These are phyloP conservation scores for Puccinia hordei DNA, from an alignment of 1,284 basidiomycete genomes.

Conservation along the genomic window DNA sequence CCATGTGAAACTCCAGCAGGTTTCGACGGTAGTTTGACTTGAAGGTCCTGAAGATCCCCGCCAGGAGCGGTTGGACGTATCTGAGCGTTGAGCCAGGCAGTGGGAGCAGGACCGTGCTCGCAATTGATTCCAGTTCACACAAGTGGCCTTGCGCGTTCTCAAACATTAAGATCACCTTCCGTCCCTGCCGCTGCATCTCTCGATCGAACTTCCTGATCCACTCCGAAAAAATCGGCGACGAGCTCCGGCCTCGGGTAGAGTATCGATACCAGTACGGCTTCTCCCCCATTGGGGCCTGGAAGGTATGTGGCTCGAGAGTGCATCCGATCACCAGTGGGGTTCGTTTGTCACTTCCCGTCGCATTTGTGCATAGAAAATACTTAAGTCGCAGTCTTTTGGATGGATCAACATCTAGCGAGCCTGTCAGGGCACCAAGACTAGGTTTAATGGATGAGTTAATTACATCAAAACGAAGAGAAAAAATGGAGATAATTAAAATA, in stretches of 20 bases:
- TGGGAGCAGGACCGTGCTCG: background rate
- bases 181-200: slow-evolving; percentile 25
- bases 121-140: slow-evolving; percentile 18
- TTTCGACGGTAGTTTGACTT: slow-evolving; percentile 37
- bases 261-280: slow-evolving; percentile 36
- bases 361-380: slow-evolving; percentile 29
- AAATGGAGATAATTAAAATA: background rate
- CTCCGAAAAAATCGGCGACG: slow-evolving; percentile 38
- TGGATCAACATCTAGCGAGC: slow-evolving; percentile 18
- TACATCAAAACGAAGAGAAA: background rate
- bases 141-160: slow-evolving; percentile 25
- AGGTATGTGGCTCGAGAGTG: background rate
- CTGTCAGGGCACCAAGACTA: slow-evolving; percentile 38
- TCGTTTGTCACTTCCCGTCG: slow-evolving; percentile 39
- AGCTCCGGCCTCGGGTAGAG: slow-evolving; percentile 25
- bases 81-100: background rate
- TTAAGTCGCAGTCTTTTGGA: slow-evolving; percentile 30
- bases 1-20: background rate
- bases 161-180: slow-evolving; percentile 25
- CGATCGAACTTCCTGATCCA: slow-evolving; percentile 50
- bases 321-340: slow-evolving; percentile 24
- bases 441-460: background rate
- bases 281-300: background rate
- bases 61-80: slow-evolving; percentile 21
- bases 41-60: slow-evolving; percentile 28